These are phyloP conservation scores for Eimeria sp. DNA, from an alignment of 169 alveolate genomes.

Conservation along the genomic window DNA sequence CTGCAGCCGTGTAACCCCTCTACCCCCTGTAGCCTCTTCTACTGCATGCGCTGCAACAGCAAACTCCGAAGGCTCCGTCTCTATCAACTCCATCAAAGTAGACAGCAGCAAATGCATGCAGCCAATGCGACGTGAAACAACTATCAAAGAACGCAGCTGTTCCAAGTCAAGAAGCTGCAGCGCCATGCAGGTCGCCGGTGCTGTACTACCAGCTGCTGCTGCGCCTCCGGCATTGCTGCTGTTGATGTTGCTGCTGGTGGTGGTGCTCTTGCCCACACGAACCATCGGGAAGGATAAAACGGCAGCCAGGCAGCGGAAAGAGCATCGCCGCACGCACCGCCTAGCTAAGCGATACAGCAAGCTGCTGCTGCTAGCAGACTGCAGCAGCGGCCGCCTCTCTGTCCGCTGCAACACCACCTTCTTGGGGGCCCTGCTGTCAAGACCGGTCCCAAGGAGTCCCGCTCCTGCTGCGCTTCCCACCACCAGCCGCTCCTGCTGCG, in stretches of 20 bases:
- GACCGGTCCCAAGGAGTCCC: background rate
- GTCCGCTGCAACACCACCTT: slow-evolving; percentile 59
- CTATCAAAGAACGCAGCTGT: slow-evolving; percentile 11
- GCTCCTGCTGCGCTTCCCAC: slow-evolving; percentile 31
- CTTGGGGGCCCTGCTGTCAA: slow-evolving; percentile 17
- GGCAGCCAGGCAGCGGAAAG: slow-evolving; percentile 78
- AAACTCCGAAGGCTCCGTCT: slow-evolving; percentile 4
- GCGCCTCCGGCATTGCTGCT: background rate
- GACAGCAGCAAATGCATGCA: slow-evolving; percentile 24
- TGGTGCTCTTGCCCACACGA: background rate
- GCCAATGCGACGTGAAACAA: slow-evolving; percentile 15
- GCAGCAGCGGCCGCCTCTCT: slow-evolving; percentile 57
- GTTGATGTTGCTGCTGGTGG: slow-evolving; percentile 1
- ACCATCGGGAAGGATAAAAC: slow-evolving; percentile 45
- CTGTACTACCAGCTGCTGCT: background rate
- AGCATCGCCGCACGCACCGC: slow-evolving; percentile 77
- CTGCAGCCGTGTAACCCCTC: background rate
- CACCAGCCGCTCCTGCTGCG: slow-evolving; percentile 50
- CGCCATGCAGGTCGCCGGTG: slow-evolving; percentile 20
- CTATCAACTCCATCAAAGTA: slow-evolving; percentile 27
- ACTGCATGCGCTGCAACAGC: background rate
- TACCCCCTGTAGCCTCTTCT: background rate
- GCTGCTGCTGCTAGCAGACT: slow-evolving; percentile 43
- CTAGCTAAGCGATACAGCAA: slow-evolving; percentile 5
- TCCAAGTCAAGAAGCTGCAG: slow-evolving; percentile 47